Percentiles rank a stretch among this genome's conserved stretches.
Conservation (phyloP, 2,329 filamentous ascomycete genomes). For the Rhynchosporium agropyri region DNA sequence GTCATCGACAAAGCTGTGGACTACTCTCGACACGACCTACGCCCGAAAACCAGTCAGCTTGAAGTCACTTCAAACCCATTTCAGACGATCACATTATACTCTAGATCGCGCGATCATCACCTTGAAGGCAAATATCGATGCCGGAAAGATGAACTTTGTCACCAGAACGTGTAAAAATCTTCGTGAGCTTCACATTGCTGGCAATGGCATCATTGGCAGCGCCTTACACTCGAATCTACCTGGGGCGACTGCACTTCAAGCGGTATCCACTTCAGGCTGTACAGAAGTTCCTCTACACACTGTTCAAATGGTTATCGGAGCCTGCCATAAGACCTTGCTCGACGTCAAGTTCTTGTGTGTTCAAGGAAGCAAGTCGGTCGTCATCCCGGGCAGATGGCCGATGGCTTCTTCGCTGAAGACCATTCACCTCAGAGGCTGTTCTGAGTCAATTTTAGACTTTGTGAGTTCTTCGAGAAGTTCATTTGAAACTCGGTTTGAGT, state of each 20-base stretch:
- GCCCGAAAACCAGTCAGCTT: constrained; percentile 27
- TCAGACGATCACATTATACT: constrained; percentile 39
- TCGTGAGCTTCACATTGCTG: constrained; percentile 33
- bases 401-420: constrained; percentile 28
- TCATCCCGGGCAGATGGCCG: constrained; percentile 22
- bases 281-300: constrained; percentile 29
- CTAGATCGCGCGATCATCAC: constrained; percentile 35
- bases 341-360: constrained; percentile 29
- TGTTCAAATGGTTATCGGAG: constrained; percentile 25
- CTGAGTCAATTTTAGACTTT: constrained; percentile 24
- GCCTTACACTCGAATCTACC: constrained; percentile 33
- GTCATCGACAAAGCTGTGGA: constrained; percentile 40
- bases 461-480: constrained; percentile 25
- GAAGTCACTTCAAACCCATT: constrained; percentile 35
- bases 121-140: constrained; percentile 31
- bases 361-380: constrained; percentile 6
- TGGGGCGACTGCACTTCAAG: constrained; percentile 30
- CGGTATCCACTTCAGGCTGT: constrained; percentile 25
- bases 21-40: constrained; percentile 36
- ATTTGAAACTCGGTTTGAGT: neutral
- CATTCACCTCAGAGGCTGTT: constrained; percentile 24
- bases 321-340: constrained; percentile 29
- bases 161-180: constrained; percentile 37
- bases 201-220: constrained; percentile 34
- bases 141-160: constrained; percentile 33